Base-by-base conservation (phyloP, 371 early-diverging fungal species). In the Apophysomyces elegans region DNA sequence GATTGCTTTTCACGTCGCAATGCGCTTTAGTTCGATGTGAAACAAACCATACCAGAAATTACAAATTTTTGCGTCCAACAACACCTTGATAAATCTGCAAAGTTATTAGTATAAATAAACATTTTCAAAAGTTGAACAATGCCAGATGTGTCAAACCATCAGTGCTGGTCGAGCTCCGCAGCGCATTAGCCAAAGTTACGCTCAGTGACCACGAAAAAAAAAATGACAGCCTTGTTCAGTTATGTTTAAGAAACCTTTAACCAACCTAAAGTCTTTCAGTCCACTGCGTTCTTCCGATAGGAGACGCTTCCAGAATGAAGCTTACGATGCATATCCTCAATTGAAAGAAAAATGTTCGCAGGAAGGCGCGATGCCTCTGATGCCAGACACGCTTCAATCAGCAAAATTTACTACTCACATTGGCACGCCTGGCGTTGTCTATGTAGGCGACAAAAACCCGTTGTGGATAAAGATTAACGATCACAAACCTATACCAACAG, bases 171-270 rank as follows among this genome's bases (percentile, higher is more conserved):
- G 32, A 26, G 32, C 32, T 26, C 32, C 32, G 32, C 32, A 26
- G 32, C 32, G 32, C 32, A 26, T 26, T 2, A 26, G 32, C 32
- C 32, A 26, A 26, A 26, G 0, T 26, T 26, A 26, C 32, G 32
- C 32, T 26, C 32, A 26, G 32, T 26, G 32, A 26, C 32, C 32
- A 26, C 32, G 32, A 26, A 26, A 26, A 26, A 26, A 26, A 26
- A 26, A 26, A 26, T 26, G 32, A 26, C 1, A 26, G 32, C 32
- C 32, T 44, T 43, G 61, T 47, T 44, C 12, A 39, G 37, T 35
- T 45, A 88, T 88, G 88, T 88, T 88, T 69, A 88, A 88, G 64
- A 86, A 86, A 50, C 87, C 86, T 7, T 58, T 84, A 21, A 73
- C 82, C 7, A 78, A 79, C 14, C 63, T 87, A 46, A 88, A 88